phyloP scores from a whole-genome alignment of 768 basidiomycete species.

The Saitozyma podzolica region DNA sequence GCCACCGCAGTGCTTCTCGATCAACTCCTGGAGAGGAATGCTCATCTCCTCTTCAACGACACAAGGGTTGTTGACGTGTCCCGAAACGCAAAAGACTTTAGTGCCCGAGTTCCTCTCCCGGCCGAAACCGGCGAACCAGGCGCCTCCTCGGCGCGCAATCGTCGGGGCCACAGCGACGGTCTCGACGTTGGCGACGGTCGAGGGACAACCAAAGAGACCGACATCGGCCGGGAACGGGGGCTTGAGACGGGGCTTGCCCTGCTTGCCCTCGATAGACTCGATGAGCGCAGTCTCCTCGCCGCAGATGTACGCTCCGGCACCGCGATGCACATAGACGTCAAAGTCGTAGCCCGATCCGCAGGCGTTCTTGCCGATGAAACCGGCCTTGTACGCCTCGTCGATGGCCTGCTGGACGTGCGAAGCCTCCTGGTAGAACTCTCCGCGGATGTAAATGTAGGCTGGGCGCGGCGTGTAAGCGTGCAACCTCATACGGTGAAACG shows the following conservation, averaged over 20 bases:
- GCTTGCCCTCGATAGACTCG: constrained; percentile 95
- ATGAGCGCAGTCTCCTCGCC: constrained; percentile 98
- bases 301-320: constrained; percentile 97
- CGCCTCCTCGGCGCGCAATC: constrained; percentile 80
- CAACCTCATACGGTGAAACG: not conserved
- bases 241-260: constrained; percentile 95
- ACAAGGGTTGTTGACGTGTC: constrained; percentile 97
- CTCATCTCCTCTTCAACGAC: constrained; percentile 99
- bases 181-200: constrained; percentile 97
- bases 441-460: constrained; percentile 99
- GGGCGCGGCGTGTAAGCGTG: not conserved
- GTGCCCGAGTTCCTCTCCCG: constrained; percentile 90
- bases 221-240: constrained; percentile 99
- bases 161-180: constrained; percentile 97
- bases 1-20: constrained; percentile 97
- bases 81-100: constrained; percentile 95
- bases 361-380: constrained; percentile 83
- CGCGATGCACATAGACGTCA: constrained; percentile 97
- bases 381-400: constrained; percentile 86
- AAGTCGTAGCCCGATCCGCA: constrained; percentile 93
- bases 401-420: constrained; percentile 93
- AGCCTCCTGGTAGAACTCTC: constrained; percentile 96
- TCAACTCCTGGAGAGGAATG: constrained; percentile 85
- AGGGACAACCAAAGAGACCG: constrained; percentile 93
- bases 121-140: constrained; percentile 93